These are phyloP conservation scores for Ganoderma multipileum DNA, from an alignment of 1,284 basidiomycete genomes.

Conservation along the genomic window DNA sequence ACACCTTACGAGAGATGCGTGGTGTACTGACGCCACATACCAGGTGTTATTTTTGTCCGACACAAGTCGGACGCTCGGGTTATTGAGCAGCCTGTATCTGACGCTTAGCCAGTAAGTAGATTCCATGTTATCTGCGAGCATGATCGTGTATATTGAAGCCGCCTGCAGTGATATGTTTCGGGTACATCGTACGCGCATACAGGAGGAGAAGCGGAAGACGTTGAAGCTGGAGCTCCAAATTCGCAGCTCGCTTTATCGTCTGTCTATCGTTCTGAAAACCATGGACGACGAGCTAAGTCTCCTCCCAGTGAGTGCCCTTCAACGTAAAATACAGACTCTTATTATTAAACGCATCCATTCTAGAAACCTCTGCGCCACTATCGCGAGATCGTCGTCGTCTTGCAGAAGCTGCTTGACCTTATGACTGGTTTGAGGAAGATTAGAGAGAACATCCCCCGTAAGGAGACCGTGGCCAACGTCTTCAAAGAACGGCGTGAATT, in stretches of 20 bases:
- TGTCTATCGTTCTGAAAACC: constrained; percentile 47
- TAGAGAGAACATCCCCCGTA: constrained; percentile 54
- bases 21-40: constrained; percentile 7
- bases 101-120: constrained; percentile 50
- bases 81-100: constrained; percentile 53
- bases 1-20: constrained; percentile 4
- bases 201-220: constrained; percentile 45
- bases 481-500: constrained; percentile 53
- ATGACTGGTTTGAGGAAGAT: constrained; percentile 56
- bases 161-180: constrained; percentile 48
- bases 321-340: no score
- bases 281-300: constrained; percentile 60
- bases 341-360: neutral
- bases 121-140: neutral
- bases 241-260: constrained; percentile 48
- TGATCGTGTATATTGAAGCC: constrained; percentile 9
- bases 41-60: constrained; percentile 54
- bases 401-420: constrained; percentile 53
- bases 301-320: constrained; percentile 47
- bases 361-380: constrained; percentile 60
- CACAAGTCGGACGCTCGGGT: constrained; percentile 47
- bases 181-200: constrained; percentile 37
- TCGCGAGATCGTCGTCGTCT: constrained; percentile 44
- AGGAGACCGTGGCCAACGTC: constrained; percentile 51
- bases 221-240: constrained; percentile 52